Base-by-base conservation (phyloP, 108 stramenopile genomes). In the Pseudonitzschia multistriata region DNA sequence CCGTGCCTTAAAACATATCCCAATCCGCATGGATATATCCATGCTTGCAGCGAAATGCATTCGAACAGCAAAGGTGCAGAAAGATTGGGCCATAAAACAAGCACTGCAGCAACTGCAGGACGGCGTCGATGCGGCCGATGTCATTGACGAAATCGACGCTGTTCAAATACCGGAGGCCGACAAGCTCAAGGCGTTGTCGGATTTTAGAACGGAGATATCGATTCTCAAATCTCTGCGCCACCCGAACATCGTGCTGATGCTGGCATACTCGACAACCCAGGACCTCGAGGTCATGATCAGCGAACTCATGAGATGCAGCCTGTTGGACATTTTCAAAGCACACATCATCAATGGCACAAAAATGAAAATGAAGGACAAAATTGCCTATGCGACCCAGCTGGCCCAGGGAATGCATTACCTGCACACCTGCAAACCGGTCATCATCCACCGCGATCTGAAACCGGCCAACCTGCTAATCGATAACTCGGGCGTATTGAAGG, bases 401-500 rank as follows among this genome's bases (percentile, higher is more conserved):
- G 91, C 93, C 0, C 85, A 84, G 64, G 96, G 93, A 53, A 93
- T 96, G 92, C 83, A 85, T 67, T 94, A 96, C 78, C 74, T 97
- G 40, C 97, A 97, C 77, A 89, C 90, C 37, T 90, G 90, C 65
- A 74, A 78, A 33, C 96, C 96, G 21, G 87, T 87, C 2, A 89
- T 97, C 69, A 86, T 97, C 29, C 96, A 97, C 77, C 87, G 95
- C 13, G 96, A 97, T 80, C 72, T 97, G 56, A 95, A 95, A 70
- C 85, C 82, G 29, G 90, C 88, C 13, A 97, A 97, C 72, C 55
- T 96, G 17, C 70, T 97, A 49, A 81, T 95, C 54, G 97, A 97
- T 69, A 85, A 82, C 49, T 78, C 78, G 24, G 96, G 95, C 21
- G 82, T 91, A 21, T 71, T 98, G 36, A 97, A 97, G 73, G 96